These are phyloP conservation scores for Passiflora organensis DNA, from an alignment of 345 rosid species.

Conservation along the genomic window DNA sequence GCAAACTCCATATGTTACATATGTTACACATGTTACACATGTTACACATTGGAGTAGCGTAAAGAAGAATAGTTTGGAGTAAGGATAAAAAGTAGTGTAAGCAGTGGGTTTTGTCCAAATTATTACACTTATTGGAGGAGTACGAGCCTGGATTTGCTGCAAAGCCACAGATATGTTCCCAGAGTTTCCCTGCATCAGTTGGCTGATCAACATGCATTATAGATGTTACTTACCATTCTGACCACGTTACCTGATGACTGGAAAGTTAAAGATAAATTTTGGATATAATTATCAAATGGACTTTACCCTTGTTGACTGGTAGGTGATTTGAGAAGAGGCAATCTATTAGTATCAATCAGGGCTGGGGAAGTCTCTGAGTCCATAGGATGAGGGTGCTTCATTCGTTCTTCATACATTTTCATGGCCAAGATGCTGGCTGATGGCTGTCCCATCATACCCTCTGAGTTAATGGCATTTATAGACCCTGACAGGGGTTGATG, in stretches of 20 bases:
- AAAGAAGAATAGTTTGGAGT: background rate
- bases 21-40: slow-evolving; percentile 9
- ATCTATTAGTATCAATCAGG: slow-evolving; percentile 46
- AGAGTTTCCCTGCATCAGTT: slow-evolving; percentile 46
- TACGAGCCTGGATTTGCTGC: slow-evolving; percentile 46
- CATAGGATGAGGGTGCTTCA: slow-evolving; percentile 45
- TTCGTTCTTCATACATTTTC: slow-evolving; percentile 58
- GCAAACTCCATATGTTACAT: slow-evolving; percentile 21
- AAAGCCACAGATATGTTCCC: slow-evolving; percentile 45
- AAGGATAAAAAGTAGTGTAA: background rate
- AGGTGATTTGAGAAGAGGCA: slow-evolving; percentile 42
- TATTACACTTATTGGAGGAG: slow-evolving; percentile 36
- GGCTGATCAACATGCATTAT: slow-evolving; percentile 34
- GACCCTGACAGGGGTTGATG: slow-evolving; percentile 44
- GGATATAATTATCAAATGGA: background rate
- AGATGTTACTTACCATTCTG: background rate
- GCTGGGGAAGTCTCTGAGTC: slow-evolving; percentile 50
- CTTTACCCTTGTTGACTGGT: slow-evolving; percentile 47
- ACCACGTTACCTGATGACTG: slow-evolving; percentile 2
- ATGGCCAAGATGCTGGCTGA: slow-evolving; percentile 53
- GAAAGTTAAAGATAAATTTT: background rate
- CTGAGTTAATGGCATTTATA: slow-evolving; percentile 37
- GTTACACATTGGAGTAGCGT: too few species aligned
- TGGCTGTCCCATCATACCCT: slow-evolving; percentile 56
- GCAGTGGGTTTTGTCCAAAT: slow-evolving; percentile 6